Base-by-base conservation (phyloP, 2,329 filamentous ascomycete species). In the Epichloe typhina region DNA sequence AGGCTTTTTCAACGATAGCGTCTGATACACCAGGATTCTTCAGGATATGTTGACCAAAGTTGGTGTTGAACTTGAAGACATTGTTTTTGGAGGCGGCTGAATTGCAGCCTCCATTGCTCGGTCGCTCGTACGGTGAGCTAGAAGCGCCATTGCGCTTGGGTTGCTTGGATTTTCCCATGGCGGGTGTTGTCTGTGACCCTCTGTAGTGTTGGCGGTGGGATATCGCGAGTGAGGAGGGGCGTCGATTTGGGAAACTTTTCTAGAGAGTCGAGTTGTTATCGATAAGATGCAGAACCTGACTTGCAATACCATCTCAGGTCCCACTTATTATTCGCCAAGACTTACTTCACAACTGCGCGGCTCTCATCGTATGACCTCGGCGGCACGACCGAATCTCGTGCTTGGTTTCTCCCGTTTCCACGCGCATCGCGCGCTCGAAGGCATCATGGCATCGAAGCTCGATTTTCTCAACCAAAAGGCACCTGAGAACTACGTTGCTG, bases 21-120 rank as follows among this genome's bases (percentile, higher is more conserved):
- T 86, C 82, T 4, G 86, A 85, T 46, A 94, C 85, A 61, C 86
- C 86, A 1, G 87, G 87, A 66, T 95, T 95, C 67, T 95, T 96
- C 57, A 97, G 77, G 55, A 98, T 93, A 67, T 97, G 88, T 64
- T 79, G 75, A 60, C 91, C 89, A 57, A 93, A 80, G 66, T 91
- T 75, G 59, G 86, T 93, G 74, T 95, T 95, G 81, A 96, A 95
- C 67, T 94, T 95, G 80, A 97, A 97, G 68, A 96, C 88, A 61
- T 87, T 90, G 72, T 95, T 89, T 62, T 73, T 73, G 52, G 54
- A 57, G n/a, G 57, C 49, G 4, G 40, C 46, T 3, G 47, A 23
- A 15, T 11, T 31, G 50, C 52, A 55, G 45, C 52, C 51, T 48
- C 57, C 53, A 12, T 55, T 54, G 39, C 53, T 55, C 15, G 66